Percentiles rank a stretch among this genome's conserved stretches.
phyloP scores from a whole-genome alignment of 2,329 filamentous ascomycete genomes.

The Colletotrichum salicis region DNA sequence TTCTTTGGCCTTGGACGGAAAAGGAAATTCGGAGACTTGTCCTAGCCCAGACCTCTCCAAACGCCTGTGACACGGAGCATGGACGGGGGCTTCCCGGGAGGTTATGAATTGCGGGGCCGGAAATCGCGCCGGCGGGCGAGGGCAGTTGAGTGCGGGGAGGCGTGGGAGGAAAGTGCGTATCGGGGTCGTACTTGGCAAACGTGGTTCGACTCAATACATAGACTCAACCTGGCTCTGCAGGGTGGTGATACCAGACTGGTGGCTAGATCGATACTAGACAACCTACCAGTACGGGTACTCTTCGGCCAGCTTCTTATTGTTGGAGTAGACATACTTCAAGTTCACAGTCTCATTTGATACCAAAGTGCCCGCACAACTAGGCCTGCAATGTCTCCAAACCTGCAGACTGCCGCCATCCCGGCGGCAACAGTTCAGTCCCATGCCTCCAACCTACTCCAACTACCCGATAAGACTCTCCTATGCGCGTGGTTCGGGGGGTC shows the following conservation, averaged over 20 bases:
- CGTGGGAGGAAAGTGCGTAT: not conserved
- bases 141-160: conserved; percentile 1
- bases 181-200: not conserved
- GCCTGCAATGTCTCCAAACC: not conserved
- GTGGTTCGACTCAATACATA: conserved; percentile 6
- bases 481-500: conserved; percentile 59
- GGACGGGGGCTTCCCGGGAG: conserved; percentile 1
- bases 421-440: conserved; percentile 55
- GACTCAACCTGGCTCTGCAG: not conserved
- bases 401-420: conserved; percentile 43
- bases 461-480: conserved; percentile 52
- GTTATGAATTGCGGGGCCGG: conserved; percentile 19
- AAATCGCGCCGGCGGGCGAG: conserved; percentile 4
- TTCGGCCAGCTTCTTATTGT: not conserved
- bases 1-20: not conserved
- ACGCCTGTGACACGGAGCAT: not conserved
- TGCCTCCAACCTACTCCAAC: conserved; percentile 55
- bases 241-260: not conserved
- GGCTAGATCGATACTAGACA: not conserved
- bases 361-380: not conserved
- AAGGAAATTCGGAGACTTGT: conserved; percentile 26
- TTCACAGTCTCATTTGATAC: not conserved
- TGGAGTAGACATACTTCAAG: not conserved
- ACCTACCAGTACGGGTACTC: not conserved
- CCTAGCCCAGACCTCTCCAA: conserved; percentile 5